These are phyloP conservation scores for Phytophthora fragariaefolia DNA, from an alignment of 352 stramenopile genomes.

Conservation along the genomic window DNA sequence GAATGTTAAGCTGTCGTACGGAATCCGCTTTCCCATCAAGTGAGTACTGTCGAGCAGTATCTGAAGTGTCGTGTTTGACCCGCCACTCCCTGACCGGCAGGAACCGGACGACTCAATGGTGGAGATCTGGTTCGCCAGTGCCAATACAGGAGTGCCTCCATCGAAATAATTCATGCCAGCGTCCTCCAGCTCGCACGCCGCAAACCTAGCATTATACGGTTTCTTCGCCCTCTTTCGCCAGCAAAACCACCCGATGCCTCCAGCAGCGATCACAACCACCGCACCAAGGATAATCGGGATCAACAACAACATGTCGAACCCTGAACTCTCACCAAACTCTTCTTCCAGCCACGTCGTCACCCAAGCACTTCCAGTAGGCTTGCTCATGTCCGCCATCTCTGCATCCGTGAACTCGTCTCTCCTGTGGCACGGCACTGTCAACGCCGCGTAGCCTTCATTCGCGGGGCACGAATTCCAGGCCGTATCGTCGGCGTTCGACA, in stretches of 20 bases:
- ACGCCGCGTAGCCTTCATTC: conserved; percentile 14
- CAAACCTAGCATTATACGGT: background rate
- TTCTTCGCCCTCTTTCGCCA: background rate
- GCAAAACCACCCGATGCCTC: background rate
- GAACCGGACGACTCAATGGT: background rate
- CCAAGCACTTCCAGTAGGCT: conserved; percentile 26
- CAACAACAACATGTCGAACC: conserved; percentile 23
- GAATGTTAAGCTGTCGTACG: conserved; percentile 15
- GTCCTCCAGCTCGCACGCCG: background rate
- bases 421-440: conserved; percentile 30
- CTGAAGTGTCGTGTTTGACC: conserved; percentile 28
- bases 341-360: conserved; percentile 29
- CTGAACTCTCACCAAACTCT: conserved; percentile 16
- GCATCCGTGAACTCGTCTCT: conserved; percentile 25
- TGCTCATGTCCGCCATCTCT: conserved; percentile 24
- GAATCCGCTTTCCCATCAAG: conserved; percentile 24
- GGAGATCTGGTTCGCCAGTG: background rate
- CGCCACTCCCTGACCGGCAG: conserved; percentile 9
- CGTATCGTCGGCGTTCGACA: conserved; percentile 18
- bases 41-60: conserved; percentile 19
- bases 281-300: conserved; percentile 3
- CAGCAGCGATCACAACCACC: background rate
- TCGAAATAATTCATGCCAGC: background rate
- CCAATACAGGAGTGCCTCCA: background rate
- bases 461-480: conserved; percentile 28